These are phyloP conservation scores for Suillus spraguei DNA, from an alignment of 768 basidiomycete genomes.

Conservation along the genomic window DNA sequence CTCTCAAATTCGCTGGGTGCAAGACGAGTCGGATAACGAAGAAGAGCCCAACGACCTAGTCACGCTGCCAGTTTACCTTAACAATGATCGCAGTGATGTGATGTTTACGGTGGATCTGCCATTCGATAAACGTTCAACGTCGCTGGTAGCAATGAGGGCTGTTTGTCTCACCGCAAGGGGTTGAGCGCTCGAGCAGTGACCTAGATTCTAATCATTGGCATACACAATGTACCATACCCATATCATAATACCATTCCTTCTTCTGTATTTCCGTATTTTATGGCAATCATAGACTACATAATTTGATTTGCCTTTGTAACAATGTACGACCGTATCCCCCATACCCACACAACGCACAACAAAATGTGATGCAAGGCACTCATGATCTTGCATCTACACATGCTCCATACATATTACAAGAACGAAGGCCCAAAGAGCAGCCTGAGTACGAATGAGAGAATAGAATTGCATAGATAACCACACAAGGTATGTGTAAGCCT, in stretches of 20 bases:
- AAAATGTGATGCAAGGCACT: too few species aligned
- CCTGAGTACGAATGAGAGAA: too few species aligned
- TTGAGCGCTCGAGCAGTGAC: constrained; percentile 43
- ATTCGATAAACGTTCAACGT: constrained; percentile 65
- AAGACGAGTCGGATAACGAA: constrained; percentile 41
- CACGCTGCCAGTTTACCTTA: constrained; percentile 91
- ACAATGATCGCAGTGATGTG: constrained; percentile 85
- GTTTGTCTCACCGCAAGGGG: constrained; percentile 88
- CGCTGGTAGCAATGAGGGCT: constrained; percentile 82
- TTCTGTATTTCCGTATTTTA: not conserved
- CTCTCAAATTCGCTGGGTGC: constrained; percentile 88
- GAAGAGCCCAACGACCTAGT: constrained; percentile 40
- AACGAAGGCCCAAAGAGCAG: too few species aligned
- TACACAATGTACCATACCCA: constrained; percentile 22
- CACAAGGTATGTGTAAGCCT: too few species aligned
- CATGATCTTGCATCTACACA: too few species aligned
- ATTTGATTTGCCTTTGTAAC: too few species aligned
- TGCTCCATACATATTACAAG: too few species aligned
- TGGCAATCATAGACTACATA: not conserved
- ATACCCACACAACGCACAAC: too few species aligned
- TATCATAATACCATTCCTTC: constrained; percentile 4
- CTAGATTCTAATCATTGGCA: constrained; percentile 4
- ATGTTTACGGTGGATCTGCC: constrained; percentile 88
- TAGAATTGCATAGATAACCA: too few species aligned
- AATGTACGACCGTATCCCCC: too few species aligned